Evolutionary conservation across 441 rosid species (phyloP).

Genomic region (Biscutella laevigata): DNA sequence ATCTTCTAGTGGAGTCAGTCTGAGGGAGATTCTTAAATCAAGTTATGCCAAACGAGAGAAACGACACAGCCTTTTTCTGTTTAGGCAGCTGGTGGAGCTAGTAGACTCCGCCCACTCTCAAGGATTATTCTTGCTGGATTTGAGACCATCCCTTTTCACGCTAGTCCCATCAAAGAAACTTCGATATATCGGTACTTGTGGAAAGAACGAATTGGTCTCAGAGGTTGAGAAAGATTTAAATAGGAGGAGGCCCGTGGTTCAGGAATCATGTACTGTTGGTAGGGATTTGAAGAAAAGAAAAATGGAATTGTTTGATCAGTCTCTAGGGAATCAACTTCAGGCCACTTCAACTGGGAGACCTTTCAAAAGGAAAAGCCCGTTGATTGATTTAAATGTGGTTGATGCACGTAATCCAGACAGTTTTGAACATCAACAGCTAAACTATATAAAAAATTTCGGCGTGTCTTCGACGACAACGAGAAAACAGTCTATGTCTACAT

Average conservation of each 20-base stretch:
- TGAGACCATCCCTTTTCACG: constrained; percentile 48
- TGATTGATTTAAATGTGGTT: constrained; percentile 19
- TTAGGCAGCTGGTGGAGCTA: constrained; percentile 66
- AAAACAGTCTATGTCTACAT: constrained; percentile 26
- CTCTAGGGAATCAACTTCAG: constrained; percentile 25
- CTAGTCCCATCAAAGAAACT: constrained; percentile 42
- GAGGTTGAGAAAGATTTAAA: constrained; percentile 26
- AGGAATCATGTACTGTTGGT: constrained; percentile 20
- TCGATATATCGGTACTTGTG: constrained; percentile 42
- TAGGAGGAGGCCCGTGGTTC: constrained; percentile 37
- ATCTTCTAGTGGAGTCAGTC: constrained; percentile 32
- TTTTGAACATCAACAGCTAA: constrained; percentile 27
- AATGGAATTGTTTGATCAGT: constrained; percentile 22
- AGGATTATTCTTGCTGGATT: constrained; percentile 48
- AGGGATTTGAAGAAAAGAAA: constrained; percentile 43
- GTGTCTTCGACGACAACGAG: constrained; percentile 18
- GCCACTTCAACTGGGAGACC: constrained; percentile 27
- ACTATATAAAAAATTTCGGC: constrained; percentile 19
- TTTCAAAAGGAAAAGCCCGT: constrained; percentile 20
- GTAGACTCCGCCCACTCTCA: constrained; percentile 60
- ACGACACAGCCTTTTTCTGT: constrained; percentile 35
- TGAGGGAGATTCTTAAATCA: constrained; percentile 56
- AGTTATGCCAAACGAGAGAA: constrained; percentile 36
- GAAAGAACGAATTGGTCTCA: constrained; percentile 27
- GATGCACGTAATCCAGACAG: constrained; percentile 28